Conservation (phyloP, 2,329 filamentous ascomycete species). For the Ophiognomonia clavigignenti-juglandacearum region DNA sequence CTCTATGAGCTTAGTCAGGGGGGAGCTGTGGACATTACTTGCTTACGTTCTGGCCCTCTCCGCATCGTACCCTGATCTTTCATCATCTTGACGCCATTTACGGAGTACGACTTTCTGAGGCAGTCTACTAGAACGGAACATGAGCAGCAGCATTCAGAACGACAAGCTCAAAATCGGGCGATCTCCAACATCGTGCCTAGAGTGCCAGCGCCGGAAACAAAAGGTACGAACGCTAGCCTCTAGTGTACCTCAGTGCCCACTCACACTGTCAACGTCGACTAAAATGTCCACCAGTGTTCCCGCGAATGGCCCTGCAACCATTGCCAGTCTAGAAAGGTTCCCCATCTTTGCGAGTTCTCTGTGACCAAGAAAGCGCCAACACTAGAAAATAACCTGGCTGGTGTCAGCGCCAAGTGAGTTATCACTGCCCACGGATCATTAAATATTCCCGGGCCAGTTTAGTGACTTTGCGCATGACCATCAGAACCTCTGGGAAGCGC, state of each 20-base stretch:
- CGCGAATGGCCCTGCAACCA: slow-evolving; percentile 47
- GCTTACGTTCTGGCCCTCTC: too few species aligned
- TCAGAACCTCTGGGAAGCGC: slow-evolving; percentile 22
- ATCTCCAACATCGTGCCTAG: slow-evolving; percentile 31
- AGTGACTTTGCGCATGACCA: background rate
- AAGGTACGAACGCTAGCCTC: slow-evolving; percentile 29
- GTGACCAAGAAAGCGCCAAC: slow-evolving; percentile 24
- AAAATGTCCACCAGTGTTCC: slow-evolving; percentile 33
- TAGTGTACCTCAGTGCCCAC: background rate
- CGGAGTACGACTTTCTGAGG: too few species aligned
- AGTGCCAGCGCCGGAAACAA: slow-evolving; percentile 47
- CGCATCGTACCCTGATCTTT: too few species aligned
- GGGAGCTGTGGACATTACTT: too few species aligned
- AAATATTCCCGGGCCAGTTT: too few species aligned
- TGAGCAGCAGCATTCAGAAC: slow-evolving; percentile 7
- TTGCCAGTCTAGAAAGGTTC: slow-evolving; percentile 40
- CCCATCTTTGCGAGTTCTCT: slow-evolving; percentile 42
- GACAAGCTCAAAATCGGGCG: slow-evolving; percentile 15
- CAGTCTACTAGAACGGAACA: too few species aligned
- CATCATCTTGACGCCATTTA: too few species aligned
- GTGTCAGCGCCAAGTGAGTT: slow-evolving; percentile 6
- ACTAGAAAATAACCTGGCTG: slow-evolving; percentile 13
- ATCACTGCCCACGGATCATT: background rate
- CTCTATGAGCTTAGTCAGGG: too few species aligned
- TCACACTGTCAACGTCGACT: slow-evolving; percentile 2